A percentile compares a stretch with the other conserved stretches of the same genome.
Conservation (phyloP, 805 yeast genomes). For the Saccharomycopsis guyanensis region DNA sequence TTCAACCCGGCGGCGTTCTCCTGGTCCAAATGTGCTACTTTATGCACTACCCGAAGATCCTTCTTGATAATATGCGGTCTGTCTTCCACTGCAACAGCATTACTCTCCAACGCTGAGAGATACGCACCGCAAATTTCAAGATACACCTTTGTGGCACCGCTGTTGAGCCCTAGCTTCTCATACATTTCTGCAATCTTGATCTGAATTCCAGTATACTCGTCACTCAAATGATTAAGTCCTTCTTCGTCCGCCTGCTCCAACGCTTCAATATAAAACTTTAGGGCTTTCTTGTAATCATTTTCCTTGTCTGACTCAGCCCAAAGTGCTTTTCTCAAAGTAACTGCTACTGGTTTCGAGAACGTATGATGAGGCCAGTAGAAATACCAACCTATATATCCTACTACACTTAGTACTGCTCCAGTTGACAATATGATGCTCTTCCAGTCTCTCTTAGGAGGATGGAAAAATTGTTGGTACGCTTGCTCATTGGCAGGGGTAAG, state of each 20-base stretch:
- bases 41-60: constrained; percentile 61
- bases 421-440: background rate
- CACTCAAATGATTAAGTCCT: constrained; percentile 50
- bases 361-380: constrained; percentile 61
- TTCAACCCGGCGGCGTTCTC: constrained; percentile 42
- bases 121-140: constrained; percentile 57
- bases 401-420: background rate
- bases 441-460: constrained; percentile 7
- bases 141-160: constrained; percentile 62
- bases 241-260: constrained; percentile 49
- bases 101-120: constrained; percentile 41
- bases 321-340: constrained; percentile 61
- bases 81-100: constrained; percentile 27
- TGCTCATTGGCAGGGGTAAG: background rate
- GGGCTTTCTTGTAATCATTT: constrained; percentile 52
- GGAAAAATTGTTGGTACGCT: constrained; percentile 3
- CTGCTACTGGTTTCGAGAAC: constrained; percentile 64
- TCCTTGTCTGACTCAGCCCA: constrained; percentile 77
- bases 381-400: constrained; percentile 30
- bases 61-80: constrained; percentile 60
- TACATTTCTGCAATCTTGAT: constrained; percentile 83
- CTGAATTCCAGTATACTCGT: constrained; percentile 87
- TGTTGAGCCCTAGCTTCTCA: constrained; percentile 53
- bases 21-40: constrained; percentile 51
- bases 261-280: constrained; percentile 68